phyloP scores from a whole-genome alignment of 176 grass and related monocot species.

The Avena sativa region DNA sequence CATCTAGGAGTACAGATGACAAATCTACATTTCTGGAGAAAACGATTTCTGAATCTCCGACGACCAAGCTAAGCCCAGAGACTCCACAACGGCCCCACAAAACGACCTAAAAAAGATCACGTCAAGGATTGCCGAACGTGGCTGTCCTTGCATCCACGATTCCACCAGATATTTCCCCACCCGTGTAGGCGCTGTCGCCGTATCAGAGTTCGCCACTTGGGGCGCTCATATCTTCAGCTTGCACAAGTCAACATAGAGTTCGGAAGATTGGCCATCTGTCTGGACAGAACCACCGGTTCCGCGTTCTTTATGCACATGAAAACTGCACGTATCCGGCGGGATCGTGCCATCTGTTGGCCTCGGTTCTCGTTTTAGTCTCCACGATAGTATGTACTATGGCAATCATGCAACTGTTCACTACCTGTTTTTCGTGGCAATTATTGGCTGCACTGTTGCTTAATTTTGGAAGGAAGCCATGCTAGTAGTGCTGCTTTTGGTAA shows the following conservation, averaged over 20 bases:
- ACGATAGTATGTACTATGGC: not conserved
- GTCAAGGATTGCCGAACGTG: slow-evolving; percentile 8
- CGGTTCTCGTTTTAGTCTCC: not conserved
- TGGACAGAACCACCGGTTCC: not conserved
- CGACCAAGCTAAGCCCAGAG: not conserved
- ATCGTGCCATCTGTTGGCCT: slow-evolving; percentile 20
- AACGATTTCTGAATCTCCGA: not conserved
- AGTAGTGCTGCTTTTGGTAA: slow-evolving; percentile 51
- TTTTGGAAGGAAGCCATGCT: not conserved
- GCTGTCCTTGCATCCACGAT: slow-evolving; percentile 25
- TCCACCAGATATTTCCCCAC: slow-evolving; percentile 35
- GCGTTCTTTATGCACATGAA: slow-evolving; percentile 45
- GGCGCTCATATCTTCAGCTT: not conserved
- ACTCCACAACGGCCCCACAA: not conserved
- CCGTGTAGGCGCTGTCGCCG: slow-evolving; percentile 25
- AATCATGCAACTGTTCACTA: slow-evolving; percentile 34
- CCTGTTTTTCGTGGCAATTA: slow-evolving; percentile 40
- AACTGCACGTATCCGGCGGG: not conserved
- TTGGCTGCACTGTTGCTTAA: slow-evolving; percentile 15
- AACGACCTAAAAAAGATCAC: slow-evolving; percentile 16
- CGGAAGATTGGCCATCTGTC: slow-evolving; percentile 42
- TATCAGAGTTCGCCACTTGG: slow-evolving; percentile 36
- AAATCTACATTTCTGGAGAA: slow-evolving; percentile 23
- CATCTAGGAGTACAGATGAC: slow-evolving; percentile 19
- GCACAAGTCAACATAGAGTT: slow-evolving; percentile 35